Percentiles rank a stretch among this genome's conserved stretches.
phyloP scores from a whole-genome alignment of 148 eudicot genomes.

The Chenopodium suecicum region DNA sequence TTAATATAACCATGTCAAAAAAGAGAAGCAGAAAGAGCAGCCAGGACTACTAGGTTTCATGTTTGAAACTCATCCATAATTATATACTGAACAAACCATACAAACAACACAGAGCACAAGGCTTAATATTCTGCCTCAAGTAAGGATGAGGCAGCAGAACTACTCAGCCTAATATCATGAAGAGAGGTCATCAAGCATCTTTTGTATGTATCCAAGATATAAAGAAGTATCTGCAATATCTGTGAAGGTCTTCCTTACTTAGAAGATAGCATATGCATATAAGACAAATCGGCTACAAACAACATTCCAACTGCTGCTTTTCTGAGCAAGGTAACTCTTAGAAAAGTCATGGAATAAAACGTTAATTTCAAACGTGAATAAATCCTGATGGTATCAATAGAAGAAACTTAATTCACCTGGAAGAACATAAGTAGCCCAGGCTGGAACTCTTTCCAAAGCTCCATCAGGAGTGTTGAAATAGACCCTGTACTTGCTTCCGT shows the following conservation, averaged over 20 bases:
- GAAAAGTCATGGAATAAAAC: not conserved
- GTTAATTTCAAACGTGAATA: not conserved
- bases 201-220: too few species aligned
- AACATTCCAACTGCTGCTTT: not conserved
- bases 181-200: too few species aligned
- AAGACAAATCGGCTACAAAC: too few species aligned
- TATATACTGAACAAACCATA: not conserved
- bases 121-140: not conserved
- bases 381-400: not conserved
- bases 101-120: not conserved
- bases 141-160: not conserved
- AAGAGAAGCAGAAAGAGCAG: not conserved
- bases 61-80: not conserved
- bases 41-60: not conserved
- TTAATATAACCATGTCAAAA: not conserved
- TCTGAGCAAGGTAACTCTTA: not conserved
- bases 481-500: conserved; percentile 95
- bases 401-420: conserved; percentile 58
- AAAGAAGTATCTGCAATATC: too few species aligned
- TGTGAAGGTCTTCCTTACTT: too few species aligned
- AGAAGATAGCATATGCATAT: too few species aligned
- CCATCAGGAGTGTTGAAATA: conserved; percentile 93
- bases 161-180: not conserved
- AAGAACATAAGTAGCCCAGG: conserved; percentile 94
- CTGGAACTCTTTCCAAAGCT: conserved; percentile 90